These are phyloP conservation scores for Eucalyptus pauciflora DNA, from an alignment of 345 rosid species.

Conservation along the genomic window DNA sequence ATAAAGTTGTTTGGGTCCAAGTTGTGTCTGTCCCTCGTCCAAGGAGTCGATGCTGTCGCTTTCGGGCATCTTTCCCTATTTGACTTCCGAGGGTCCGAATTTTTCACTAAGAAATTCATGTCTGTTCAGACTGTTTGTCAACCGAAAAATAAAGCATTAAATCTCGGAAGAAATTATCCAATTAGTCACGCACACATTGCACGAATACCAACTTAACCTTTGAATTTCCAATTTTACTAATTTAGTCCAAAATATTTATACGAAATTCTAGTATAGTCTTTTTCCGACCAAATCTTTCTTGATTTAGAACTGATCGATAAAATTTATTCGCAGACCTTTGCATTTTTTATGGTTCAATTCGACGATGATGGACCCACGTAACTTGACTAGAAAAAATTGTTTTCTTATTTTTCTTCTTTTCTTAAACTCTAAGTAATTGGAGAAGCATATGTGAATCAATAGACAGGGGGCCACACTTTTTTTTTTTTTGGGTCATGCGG, in stretches of 20 bases:
- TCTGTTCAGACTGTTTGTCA: not conserved
- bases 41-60: not conserved
- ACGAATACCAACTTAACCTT: not conserved
- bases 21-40: not conserved
- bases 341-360: fast-evolving
- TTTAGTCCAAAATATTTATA: not conserved
- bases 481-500: not conserved
- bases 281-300: not conserved
- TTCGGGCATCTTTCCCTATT: not conserved
- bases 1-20: not conserved
- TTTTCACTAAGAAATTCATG: not conserved
- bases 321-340: fast-evolving
- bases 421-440: not conserved
- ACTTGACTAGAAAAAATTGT: not conserved
- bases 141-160: not conserved
- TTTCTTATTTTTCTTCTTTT: not conserved
- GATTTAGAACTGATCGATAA: not conserved
- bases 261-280: fast-evolving
- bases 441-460: not conserved
- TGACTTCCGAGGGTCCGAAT: not conserved
- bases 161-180: not conserved
- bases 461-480: not conserved
- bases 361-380: not conserved
- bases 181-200: not conserved
- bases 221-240: not conserved